These are phyloP conservation scores for Isochrysis galbana DNA, from an alignment of 78 protist genomes.

Conservation along the genomic window DNA sequence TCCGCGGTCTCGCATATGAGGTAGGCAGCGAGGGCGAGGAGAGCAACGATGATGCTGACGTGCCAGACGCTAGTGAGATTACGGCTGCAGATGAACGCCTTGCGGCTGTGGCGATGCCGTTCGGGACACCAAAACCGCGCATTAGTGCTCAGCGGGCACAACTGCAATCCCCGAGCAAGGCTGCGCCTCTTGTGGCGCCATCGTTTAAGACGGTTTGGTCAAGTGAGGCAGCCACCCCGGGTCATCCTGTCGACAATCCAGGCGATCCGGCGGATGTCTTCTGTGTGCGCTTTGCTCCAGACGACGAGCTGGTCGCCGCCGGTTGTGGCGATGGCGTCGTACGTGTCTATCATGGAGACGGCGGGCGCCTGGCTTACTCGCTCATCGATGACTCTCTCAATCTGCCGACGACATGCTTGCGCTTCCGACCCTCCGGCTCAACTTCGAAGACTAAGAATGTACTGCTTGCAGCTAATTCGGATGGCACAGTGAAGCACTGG, in stretches of 20 bases:
- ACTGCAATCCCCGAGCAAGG: not conserved
- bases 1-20: not conserved
- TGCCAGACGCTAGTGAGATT: not conserved
- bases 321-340: constrained; percentile 36
- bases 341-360: not conserved
- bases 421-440: constrained; percentile 3
- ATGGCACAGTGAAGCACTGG: constrained; percentile 36
- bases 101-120: not conserved
- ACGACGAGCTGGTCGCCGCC: constrained; percentile 25
- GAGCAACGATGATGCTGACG: not conserved
- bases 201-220: not conserved
- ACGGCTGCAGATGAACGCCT: not conserved
- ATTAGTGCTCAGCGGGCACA: not conserved
- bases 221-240: not conserved
- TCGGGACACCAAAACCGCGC: no score
- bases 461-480: constrained; percentile 20
- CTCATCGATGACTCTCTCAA: not conserved
- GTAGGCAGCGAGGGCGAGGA: not conserved
- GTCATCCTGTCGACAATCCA: not conserved
- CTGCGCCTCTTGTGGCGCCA: not conserved
- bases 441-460: constrained; percentile 8
- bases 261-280: not conserved
- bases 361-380: not conserved
- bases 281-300: constrained; percentile 35
- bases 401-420: constrained; percentile 28